These are phyloP conservation scores for Apodospora peruviana DNA, from an alignment of 495 filamentous ascomycete species.

Conservation along the genomic window DNA sequence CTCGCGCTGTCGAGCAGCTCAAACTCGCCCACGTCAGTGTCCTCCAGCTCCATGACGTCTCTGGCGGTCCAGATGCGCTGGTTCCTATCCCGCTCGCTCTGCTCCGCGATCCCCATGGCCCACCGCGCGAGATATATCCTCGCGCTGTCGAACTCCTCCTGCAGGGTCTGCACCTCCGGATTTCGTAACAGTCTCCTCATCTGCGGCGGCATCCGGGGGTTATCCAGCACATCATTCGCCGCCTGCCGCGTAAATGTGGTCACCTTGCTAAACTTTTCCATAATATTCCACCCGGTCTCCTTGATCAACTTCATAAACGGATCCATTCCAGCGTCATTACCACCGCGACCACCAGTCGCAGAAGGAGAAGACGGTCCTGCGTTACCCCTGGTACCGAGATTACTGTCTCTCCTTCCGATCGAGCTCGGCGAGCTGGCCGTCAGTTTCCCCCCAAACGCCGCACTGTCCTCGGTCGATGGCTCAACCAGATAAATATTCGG, in stretches of 20 bases:
- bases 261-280: slow-evolving; percentile 93
- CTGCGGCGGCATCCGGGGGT: slow-evolving; percentile 81
- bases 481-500: slow-evolving; percentile 87
- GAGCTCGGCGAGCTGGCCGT: slow-evolving; percentile 34
- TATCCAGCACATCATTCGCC: slow-evolving; percentile 85
- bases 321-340: slow-evolving; percentile 76
- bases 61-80: slow-evolving; percentile 87
- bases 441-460: slow-evolving; percentile 67
- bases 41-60: slow-evolving; percentile 89
- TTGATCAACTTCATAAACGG: slow-evolving; percentile 92
- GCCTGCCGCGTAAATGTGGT: slow-evolving; percentile 91
- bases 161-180: slow-evolving; percentile 89
- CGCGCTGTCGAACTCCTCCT: slow-evolving; percentile 96
- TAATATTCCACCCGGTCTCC: slow-evolving; percentile 89
- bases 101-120: slow-evolving; percentile 98
- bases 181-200: slow-evolving; percentile 79
- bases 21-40: slow-evolving; percentile 90
- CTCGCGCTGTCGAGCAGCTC: slow-evolving; percentile 85
- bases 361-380: slow-evolving; percentile 7
- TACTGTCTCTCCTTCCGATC: slow-evolving; percentile 34
- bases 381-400: slow-evolving; percentile 24
- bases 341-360: slow-evolving; percentile 24
- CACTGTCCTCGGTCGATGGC: slow-evolving; percentile 74
- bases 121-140: slow-evolving; percentile 89
- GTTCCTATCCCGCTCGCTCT: slow-evolving; percentile 79